These are phyloP conservation scores for Boletellus emodensis DNA, from an alignment of 768 basidiomycete genomes.

Conservation along the genomic window DNA sequence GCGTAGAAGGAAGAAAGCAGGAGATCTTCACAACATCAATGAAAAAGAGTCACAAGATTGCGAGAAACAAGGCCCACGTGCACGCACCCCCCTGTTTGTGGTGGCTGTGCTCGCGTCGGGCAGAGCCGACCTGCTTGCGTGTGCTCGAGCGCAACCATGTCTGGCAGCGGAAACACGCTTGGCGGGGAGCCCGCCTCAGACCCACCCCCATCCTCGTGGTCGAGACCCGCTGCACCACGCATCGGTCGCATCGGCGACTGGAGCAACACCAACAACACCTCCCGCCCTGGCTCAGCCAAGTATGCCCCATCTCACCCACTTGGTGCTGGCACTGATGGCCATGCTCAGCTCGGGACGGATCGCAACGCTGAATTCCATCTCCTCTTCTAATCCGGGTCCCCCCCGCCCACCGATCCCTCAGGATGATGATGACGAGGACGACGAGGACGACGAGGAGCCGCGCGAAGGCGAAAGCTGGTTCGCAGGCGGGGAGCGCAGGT, in stretches of 20 bases:
- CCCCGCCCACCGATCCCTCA: conserved; percentile 15
- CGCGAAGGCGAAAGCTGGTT: conserved; percentile 67
- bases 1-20: no score
- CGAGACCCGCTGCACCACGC: conserved; percentile 37
- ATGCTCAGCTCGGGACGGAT: conserved; percentile 28
- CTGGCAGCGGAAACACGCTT: conserved; percentile 44
- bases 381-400: conserved; percentile 13
- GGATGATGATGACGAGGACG: conserved; percentile 43
- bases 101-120: neutral
- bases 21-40: no score
- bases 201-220: conserved; percentile 47
- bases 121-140: neutral
- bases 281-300: conserved; percentile 18
- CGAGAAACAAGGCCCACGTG: no score
- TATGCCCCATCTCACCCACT: conserved; percentile 2
- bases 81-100: no score
- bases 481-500: conserved; percentile 96
- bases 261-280: conserved; percentile 23
- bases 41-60: no score
- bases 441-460: conserved; percentile 44
- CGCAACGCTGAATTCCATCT: conserved; percentile 35
- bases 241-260: conserved; percentile 55
- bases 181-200: conserved; percentile 43
- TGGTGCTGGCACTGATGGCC: neutral
- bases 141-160: conserved; percentile 29